Base-by-base conservation (phyloP, 1,284 basidiomycete genomes). In the Cryptococcus maquisensis region DNA sequence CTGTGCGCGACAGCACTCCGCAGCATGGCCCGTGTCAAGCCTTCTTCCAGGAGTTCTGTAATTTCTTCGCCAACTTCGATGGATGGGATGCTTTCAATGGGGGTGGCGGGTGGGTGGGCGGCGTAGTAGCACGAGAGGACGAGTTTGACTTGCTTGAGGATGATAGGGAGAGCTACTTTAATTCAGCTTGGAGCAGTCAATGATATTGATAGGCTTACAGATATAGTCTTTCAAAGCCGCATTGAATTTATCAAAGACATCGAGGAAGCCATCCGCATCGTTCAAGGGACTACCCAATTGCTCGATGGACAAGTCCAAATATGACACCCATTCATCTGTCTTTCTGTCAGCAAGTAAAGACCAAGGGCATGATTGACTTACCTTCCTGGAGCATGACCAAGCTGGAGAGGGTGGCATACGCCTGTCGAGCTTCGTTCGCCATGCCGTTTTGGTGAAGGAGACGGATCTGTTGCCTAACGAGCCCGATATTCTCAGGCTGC, bases 161-260 rank as follows among this genome's bases (percentile, higher is more conserved):
- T 79, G 40, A 91, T 76, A 0, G 84, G 79, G 37, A 88, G 84
- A 37, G 88, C 89, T 92, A n/a, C 10, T 45, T 36, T 51, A 24
- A 28, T 42, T 56, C 24, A 60, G 56, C 15, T 49, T 18, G 21
- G 32, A 50, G 46, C 36, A 64, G 46, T 51, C 49, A 24, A 39
- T 37, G 18, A 28, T 32, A 16, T 21, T n/a, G 15, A 1, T 44
- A 58, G 52, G 73, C 88, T 74, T 71, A 92, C 90, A 91, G 28
- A 90, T 68, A 68, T 92, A 92, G 65, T 93, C 90, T 16, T 73
- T 76, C 69, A 90, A 87, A 16, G 90, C 89, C 44, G 79, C 81
- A 42, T 79, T 74, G 67, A 86, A 91, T 44, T 84, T 61, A n/a
- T 81, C 80, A 53, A 88, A 72, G 12, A 89, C 70, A 45, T 84